phyloP scores from a whole-genome alignment of 2,329 filamentous ascomycete genomes.

The Stachybotrys echinatus region DNA sequence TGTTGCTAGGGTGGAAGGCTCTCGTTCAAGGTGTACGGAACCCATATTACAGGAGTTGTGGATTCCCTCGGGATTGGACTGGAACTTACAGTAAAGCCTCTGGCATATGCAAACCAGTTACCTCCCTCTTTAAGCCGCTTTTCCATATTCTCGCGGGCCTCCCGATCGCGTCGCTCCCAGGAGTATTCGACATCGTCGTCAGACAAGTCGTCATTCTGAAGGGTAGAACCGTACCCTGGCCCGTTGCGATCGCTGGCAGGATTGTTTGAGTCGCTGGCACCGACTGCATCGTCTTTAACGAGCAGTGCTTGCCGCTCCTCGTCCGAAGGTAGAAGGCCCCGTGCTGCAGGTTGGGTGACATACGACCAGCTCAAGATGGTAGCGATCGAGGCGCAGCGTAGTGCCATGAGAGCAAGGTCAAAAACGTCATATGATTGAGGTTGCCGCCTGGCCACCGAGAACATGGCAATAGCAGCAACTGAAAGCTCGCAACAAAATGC shows the following conservation, averaged over 20 bases:
- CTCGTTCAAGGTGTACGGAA: too few relatives aligned
- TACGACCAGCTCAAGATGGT: constrained; percentile 20
- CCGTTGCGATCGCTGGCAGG: constrained; percentile 12
- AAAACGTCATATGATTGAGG: constrained; percentile 13
- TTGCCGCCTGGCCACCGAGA: constrained; percentile 1
- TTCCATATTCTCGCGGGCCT: constrained; percentile 53
- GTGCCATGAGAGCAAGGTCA: constrained; percentile 9
- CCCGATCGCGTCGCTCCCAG: constrained; percentile 48
- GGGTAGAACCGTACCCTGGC: constrained; percentile 37
- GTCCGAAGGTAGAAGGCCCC: constrained; percentile 30
- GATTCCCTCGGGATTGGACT: too few relatives aligned
- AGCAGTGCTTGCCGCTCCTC: constrained; percentile 56
- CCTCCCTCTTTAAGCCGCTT: constrained; percentile 69
- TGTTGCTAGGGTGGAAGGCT: too few relatives aligned
- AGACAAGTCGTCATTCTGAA: constrained; percentile 28
- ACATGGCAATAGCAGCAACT: constrained; percentile 27
- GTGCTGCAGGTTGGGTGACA: constrained; percentile 19
- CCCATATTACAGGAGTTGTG: background rate
- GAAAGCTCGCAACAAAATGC: constrained; percentile 50
- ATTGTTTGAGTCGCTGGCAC: constrained; percentile 9
- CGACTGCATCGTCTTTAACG: constrained; percentile 18
- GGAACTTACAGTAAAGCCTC: constrained; percentile 56
- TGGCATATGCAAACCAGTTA: constrained; percentile 72
- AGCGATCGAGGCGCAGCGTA: constrained; percentile 17
- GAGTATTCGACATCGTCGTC: constrained; percentile 42